Evolutionary conservation across 805 yeast species (phyloP), one percentile per base, ranked within the genome.

Genomic region (Yarrowia osloensis): DNA sequence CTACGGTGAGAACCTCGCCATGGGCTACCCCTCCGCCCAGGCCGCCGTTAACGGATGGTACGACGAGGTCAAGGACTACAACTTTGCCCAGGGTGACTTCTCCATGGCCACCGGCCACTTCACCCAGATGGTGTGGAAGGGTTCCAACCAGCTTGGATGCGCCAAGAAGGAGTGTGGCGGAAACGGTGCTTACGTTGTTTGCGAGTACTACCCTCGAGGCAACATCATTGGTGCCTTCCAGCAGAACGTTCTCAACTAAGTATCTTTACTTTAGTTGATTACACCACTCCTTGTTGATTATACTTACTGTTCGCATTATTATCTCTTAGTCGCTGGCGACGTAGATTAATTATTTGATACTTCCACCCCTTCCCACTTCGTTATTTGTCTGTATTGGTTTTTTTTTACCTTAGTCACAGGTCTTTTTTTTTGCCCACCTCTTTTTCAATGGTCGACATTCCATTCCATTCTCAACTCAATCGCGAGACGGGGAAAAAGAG

Each of bases 1-100:
- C 19, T 87, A 86, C 75, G 96, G 96, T 67, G 96, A 90, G 75
- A 90, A 90, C 78, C 80, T 90, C 68, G 96, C 95, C n/a, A 81
- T 85, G 50, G 96, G 96, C 29, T 88, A 81, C 75, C 72, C 81
- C 75, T 72, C 78, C 59, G 77, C 85, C 4, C 76, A 76, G 44
- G 75, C 54, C 46, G 81, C 75, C 28, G 86, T 88, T 13, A 81
- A 81, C 31, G 93, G 90, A 2, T 90, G 96, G 95, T 90, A 89
- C 79, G 79, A 82, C 70, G 96, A 90, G 76, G 82, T 86, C 66
- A 67, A 72, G 52, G 62, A 74, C 7, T 89, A 88, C 79, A 77
- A 84, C 73, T 86, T 81, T 77, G 75, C 80, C 35, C 79, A 78
- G 70, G 79, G 77, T 1, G 70, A 68, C 37, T 76, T 79, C 76